Conservation (phyloP, 441 rosid species). For the Arabidopsis hybrid region DNA sequence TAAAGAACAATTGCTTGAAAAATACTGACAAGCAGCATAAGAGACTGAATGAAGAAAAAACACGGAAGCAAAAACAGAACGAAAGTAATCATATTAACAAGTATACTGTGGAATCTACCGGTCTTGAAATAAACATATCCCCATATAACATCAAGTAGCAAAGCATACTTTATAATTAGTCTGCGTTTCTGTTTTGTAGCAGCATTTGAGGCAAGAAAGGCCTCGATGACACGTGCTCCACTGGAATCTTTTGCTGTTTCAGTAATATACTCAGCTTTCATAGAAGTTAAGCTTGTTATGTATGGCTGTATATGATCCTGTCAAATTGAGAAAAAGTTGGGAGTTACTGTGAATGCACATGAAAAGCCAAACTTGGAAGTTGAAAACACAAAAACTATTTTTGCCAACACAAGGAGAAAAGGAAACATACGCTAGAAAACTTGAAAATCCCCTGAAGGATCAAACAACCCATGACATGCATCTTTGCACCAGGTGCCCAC, state of each 20-base stretch:
- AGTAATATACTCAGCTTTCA: conserved; percentile 73
- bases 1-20: conserved; percentile 8
- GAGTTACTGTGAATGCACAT: conserved; percentile 15
- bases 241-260: conserved; percentile 78
- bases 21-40: neutral
- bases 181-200: conserved; percentile 77
- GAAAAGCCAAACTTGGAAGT: conserved; percentile 26
- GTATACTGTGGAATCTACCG: conserved; percentile 16
- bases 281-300: conserved; percentile 66
- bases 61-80: neutral
- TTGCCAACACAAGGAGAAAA: conserved; percentile 4
- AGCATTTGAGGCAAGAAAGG: conserved; percentile 77
- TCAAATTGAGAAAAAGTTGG: conserved; percentile 23
- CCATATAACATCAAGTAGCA: conserved; percentile 30
- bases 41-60: neutral
- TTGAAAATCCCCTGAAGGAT: conserved; percentile 87
- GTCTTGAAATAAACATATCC: conserved; percentile 33
- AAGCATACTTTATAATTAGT: conserved; percentile 72
- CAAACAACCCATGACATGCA: conserved; percentile 84
- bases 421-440: conserved; percentile 70
- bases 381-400: conserved; percentile 2
- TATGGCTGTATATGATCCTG: conserved; percentile 84
- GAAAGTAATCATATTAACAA: conserved; percentile 27
- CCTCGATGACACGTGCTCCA: conserved; percentile 87
- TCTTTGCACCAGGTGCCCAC: conserved; percentile 75